Evolutionary conservation across 192 early-diverging fungal genomes (phyloP), one percentile per base, ranked within the genome.

Genomic region (Allomyces javanicus): DNA sequence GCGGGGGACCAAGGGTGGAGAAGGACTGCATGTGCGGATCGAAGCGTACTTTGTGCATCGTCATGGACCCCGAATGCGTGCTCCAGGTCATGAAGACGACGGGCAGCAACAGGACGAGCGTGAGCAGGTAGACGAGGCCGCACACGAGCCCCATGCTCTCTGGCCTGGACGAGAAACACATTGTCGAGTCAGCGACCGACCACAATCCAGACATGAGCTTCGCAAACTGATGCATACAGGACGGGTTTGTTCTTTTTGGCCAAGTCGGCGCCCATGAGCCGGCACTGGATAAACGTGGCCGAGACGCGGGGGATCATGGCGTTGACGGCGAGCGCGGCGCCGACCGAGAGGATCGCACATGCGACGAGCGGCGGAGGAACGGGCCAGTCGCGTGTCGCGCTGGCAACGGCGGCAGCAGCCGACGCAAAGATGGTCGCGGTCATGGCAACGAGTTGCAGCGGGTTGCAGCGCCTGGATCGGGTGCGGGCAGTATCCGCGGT

Each of bases 61-160:
- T 50, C 25, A 67, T 73, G 62, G 67, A 71, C n/a, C 65, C 43
- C 14, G 65, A 61, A 22, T 72, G 79, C 65, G 69, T 68, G 73
- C 92, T 87, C 88, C 89, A 97, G 22, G 77, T 73, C 63, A 90
- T 81, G 72, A 99, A 99, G 12, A 91, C 94, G 24, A 92, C 87
- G 0, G 96, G 96, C 25, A 97, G 93, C 69, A 96, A 96, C 25
- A 94, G 61, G 70, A 96, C 93, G 68, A 96, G 81, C 14, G 78
- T 79, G 11, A 89, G 82, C 58, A 97, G 77, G 67, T 97, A 99
- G 24, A 95, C 79, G 24, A 89, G 80, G 19, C 91, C 94, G 0
- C 85, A 84, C 6, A 95, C 78, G 63, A 93, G 82, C 23, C 96
- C 96, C 89, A 93, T 89, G 69, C 86, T 90, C 75, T 99, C 96